These are phyloP conservation scores for Neurospora pannonica DNA, from an alignment of 495 filamentous ascomycete species.

Conservation along the genomic window DNA sequence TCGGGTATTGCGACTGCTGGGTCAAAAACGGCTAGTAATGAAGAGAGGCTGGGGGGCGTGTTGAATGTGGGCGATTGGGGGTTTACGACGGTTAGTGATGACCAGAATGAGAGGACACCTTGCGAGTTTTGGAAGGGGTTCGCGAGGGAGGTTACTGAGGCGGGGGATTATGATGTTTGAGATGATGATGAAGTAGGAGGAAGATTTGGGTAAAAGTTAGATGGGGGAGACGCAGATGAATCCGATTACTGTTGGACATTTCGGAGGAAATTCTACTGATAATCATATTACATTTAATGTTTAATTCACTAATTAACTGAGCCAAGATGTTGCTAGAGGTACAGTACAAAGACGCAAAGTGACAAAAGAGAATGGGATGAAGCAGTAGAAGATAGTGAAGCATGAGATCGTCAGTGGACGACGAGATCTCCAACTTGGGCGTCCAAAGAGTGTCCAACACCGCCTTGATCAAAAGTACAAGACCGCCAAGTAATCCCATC, in stretches of 20 bases:
- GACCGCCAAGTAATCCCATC: too few relatives aligned
- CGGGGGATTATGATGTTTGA: constrained; percentile 23
- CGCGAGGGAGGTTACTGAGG: constrained; percentile 22
- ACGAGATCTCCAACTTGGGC: too few relatives aligned
- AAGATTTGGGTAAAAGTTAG: background rate
- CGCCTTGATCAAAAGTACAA: too few relatives aligned
- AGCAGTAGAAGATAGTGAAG: too few relatives aligned
- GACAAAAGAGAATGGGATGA: too few relatives aligned
- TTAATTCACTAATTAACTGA: background rate
- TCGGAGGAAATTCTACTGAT: too few relatives aligned
- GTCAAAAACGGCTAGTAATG: background rate
- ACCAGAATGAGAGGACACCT: constrained; percentile 20
- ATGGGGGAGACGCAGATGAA: too few relatives aligned
- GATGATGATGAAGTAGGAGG: background rate
- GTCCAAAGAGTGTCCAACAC: too few relatives aligned
- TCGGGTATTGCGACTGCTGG: background rate
- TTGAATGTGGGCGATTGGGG: constrained; percentile 28
- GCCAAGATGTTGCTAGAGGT: background rate
- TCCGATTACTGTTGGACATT: too few relatives aligned
- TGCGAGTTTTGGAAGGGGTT: constrained; percentile 31
- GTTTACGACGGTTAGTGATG: constrained; percentile 23
- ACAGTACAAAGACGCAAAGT: background rate
- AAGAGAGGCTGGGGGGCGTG: constrained; percentile 19
- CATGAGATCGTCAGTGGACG: too few relatives aligned
- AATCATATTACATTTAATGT: too few relatives aligned